Evolutionary conservation across 2,329 filamentous ascomycete species (phyloP).

Genomic region (Pestalotiopsis sp.): DNA sequence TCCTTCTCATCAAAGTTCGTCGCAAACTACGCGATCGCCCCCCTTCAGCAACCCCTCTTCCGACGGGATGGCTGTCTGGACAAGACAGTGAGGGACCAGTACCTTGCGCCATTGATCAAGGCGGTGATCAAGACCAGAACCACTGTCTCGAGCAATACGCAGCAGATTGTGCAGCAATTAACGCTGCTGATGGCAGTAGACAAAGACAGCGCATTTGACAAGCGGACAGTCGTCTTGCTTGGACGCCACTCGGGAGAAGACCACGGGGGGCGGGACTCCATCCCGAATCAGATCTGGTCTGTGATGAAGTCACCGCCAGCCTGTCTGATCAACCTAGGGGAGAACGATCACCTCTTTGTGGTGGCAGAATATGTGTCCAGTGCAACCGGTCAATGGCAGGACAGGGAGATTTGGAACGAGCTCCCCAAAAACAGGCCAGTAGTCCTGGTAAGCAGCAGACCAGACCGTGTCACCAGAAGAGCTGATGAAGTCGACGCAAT

Average conservation of each 20-base stretch:
- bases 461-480: neutral
- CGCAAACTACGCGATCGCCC: neutral
- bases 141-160: neutral
- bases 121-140: neutral
- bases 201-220: neutral
- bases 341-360: neutral
- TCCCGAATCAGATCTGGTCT: neutral
- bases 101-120: neutral
- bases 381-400: neutral
- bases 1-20: neutral
- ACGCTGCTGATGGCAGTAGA: neutral
- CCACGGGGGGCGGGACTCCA: neutral
- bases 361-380: neutral
- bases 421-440: neutral
- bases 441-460: neutral
- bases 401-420: neutral
- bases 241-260: neutral
- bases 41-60: neutral
- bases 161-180: neutral
- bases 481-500: neutral
- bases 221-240: neutral
- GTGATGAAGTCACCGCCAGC: neutral
- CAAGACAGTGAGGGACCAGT: neutral
- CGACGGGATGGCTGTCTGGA: neutral
- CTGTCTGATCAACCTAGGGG: neutral